Conservation (phyloP, 73 alveolate genomes). For the Paraurostyla sp. region DNA sequence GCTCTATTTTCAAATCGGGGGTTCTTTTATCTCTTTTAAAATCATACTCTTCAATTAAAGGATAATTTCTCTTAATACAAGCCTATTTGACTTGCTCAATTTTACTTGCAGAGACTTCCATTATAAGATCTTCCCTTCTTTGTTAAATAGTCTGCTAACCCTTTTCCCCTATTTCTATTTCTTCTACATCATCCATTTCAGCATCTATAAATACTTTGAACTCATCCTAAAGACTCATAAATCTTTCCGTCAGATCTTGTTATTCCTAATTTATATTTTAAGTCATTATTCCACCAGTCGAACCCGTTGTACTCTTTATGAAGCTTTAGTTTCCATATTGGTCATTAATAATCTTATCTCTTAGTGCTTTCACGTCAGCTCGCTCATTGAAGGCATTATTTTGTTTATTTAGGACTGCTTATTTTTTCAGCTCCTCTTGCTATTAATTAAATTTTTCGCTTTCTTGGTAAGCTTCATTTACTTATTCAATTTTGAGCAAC, state of each 20-base stretch:
- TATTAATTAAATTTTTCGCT: not conserved
- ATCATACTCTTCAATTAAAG: conserved; percentile 94
- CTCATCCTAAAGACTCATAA: conserved; percentile 62
- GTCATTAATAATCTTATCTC: not conserved
- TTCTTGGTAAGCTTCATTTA: conserved; percentile 33
- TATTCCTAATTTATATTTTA: not conserved
- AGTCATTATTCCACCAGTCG: not conserved
- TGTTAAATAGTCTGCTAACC: not conserved
- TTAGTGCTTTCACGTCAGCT: conserved; percentile 22
- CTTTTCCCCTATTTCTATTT: not conserved
- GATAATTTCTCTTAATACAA: conserved; percentile 80
- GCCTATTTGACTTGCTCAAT: conserved; percentile 84
- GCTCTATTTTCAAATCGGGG: conserved; percentile 81
- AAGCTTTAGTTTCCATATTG: not conserved
- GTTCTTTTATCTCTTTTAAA: conserved; percentile 80
- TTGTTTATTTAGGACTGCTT: not conserved
- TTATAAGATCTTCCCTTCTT: conserved; percentile 54
- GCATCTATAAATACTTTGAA: conserved; percentile 54
- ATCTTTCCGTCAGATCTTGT: conserved; percentile 43
- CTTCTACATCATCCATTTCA: conserved; percentile 68
- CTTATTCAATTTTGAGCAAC: conserved; percentile 64
- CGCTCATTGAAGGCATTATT: conserved; percentile 39
- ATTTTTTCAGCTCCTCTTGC: not conserved
- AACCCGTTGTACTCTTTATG: not conserved
- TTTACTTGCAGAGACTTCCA: conserved; percentile 76